Evolutionary conservation across 805 yeast species (phyloP), one percentile per base, ranked within the genome.

Genomic region (Kregervanrija delftensis): DNA sequence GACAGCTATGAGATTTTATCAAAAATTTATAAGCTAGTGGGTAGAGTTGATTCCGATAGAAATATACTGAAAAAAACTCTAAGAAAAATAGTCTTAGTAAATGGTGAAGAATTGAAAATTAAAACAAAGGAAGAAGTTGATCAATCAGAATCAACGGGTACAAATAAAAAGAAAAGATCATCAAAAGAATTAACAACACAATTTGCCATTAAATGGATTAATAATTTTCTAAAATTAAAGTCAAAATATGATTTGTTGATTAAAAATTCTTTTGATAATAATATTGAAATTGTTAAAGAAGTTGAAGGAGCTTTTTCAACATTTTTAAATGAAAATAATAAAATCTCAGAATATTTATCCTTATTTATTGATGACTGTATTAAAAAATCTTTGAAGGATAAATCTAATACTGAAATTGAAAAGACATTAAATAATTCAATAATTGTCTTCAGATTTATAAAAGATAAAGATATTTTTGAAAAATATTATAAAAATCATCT

Each of bases 381-480:
- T 40, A 76, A 76, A 52, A 74, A 72, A 49, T 61, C 71, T 34
- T 61, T 74, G n/a, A 67, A 70, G 41, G 76, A 71, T 40, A 68
- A 70, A 52, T 59, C 71, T 28, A 67, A 75, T 48, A 65, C 71
- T 49, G 72, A 73, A 55, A 53, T 69, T 45, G 71, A 72, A 66
- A 68, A 53, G 8, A 61, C 76, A 9, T 64, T 88, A 44, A 69
- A 69, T 37, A 72, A 74, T 28, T 76, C 88, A 0, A 72, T 86
- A 11, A 63, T 71, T 16, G 72, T 90, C 31, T 79, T 89, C 55
- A 68, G 82, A 45, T 81, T 77, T 56, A 71, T 89, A 39, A 73
- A 77, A 47, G 96, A 90, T 54, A 90, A 88, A 57, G 96, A 89
- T 63, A 67, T 85, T 22, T 90, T 89, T 65, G 96, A 88, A 58